phyloP scores from a whole-genome alignment of 495 filamentous ascomycete genomes.

The Tuber indicum region DNA sequence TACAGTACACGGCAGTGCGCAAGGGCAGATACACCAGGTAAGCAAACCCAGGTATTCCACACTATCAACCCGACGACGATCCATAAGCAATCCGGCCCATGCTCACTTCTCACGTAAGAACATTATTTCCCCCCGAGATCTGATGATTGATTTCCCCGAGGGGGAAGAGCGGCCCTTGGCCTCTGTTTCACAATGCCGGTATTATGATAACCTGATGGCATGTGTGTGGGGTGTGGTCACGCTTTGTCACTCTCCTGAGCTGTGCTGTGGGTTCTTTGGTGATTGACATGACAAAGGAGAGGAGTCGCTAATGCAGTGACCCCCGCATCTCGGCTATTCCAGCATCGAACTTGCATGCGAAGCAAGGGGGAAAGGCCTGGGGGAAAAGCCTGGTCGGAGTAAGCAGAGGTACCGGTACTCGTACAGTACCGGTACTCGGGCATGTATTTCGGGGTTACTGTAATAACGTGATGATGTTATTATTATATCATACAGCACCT shows the following conservation, averaged over 20 bases:
- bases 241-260: neutral
- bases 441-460: neutral
- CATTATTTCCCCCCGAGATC: neutral
- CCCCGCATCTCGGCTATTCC: neutral
- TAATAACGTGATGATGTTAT: neutral
- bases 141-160: conserved; percentile 3
- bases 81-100: neutral
- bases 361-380: neutral
- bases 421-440: neutral
- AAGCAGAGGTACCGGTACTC: neutral
- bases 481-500: neutral
- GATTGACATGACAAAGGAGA: neutral
- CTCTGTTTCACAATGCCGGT: neutral
- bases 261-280: neutral
- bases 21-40: neutral
- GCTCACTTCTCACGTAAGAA: conserved; percentile 4
- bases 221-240: neutral
- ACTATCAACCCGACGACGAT: neutral
- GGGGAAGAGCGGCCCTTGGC: neutral
- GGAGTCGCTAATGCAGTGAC: neutral
- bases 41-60: neutral
- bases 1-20: neutral
- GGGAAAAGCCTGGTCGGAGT: neutral
- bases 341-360: neutral
- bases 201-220: neutral